Evolutionary conservation across 352 stramenopile genomes (phyloP).

Genomic region (Phytophthora hybrid): DNA sequence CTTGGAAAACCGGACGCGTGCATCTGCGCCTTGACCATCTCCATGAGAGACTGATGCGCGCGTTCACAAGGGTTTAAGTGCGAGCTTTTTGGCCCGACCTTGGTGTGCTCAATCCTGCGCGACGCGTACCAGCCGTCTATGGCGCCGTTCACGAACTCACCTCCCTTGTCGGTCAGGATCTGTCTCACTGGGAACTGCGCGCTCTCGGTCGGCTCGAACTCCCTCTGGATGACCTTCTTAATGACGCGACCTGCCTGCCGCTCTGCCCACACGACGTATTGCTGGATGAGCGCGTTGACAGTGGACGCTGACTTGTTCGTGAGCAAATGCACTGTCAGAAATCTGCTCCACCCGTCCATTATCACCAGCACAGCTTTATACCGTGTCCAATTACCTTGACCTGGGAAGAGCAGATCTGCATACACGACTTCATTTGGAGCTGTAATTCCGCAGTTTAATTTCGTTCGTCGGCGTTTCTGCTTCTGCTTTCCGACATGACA

Average conservation of each 20-base stretch:
- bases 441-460: no score
- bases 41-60: constrained; percentile 11
- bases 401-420: no score
- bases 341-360: no score
- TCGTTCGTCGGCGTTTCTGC: no score
- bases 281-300: no score
- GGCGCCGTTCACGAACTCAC: constrained; percentile 9
- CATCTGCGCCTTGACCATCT: constrained; percentile 16
- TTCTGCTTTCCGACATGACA: no score
- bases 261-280: constrained; percentile 15
- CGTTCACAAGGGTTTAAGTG: constrained; percentile 14
- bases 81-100: constrained; percentile 11
- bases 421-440: no score
- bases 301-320: no score
- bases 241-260: constrained; percentile 3
- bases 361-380: no score
- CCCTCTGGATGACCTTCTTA: constrained; percentile 16
- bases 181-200: neutral
- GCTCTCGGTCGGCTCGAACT: constrained; percentile 2
- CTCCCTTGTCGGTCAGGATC: constrained; percentile 12
- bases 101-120: constrained; percentile 15
- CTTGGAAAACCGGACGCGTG: constrained; percentile 6
- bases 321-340: no score
- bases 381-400: no score
- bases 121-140: constrained; percentile 1